phyloP scores from a whole-genome alignment of 495 filamentous ascomycete species.

The Xylaria venustula region DNA sequence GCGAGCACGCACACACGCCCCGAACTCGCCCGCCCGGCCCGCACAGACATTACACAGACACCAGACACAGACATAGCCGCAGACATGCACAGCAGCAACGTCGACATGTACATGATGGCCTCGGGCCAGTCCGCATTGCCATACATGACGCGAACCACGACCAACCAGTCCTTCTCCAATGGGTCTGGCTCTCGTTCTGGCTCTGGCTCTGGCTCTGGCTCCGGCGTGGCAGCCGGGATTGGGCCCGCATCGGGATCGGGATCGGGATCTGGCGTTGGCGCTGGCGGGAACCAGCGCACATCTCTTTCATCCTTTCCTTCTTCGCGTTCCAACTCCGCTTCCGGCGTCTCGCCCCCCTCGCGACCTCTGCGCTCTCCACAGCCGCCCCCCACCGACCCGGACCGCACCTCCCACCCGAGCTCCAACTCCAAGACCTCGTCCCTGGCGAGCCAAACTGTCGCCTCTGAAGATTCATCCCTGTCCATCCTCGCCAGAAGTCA shows the following conservation, averaged over 20 bases:
- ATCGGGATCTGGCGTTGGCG: background rate
- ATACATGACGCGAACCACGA: conserved; percentile 28
- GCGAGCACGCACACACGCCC: no score
- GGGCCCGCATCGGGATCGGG: no score
- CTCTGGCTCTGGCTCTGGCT: no score
- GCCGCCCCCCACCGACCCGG: conserved; percentile 44
- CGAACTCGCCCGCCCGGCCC: no score
- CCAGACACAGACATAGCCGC: no score
- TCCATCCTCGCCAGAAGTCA: conserved; percentile 45
- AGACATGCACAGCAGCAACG: background rate
- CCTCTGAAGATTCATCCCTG: conserved; percentile 53
- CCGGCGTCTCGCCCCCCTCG: conserved; percentile 45
- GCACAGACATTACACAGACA: no score
- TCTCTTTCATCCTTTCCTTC: conserved; percentile 63
- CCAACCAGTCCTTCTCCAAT: conserved; percentile 30
- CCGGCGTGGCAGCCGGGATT: no score
- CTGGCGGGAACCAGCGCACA: conserved; percentile 18
- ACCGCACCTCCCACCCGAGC: conserved; percentile 53
- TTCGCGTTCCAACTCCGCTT: conserved; percentile 50
- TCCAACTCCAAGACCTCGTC: conserved; percentile 57
- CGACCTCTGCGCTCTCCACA: conserved; percentile 54
- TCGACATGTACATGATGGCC: conserved; percentile 11
- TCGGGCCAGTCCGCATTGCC: conserved; percentile 25
- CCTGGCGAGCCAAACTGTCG: conserved; percentile 35
- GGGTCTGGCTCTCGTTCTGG: no score